Evolutionary conservation across 2,329 filamentous ascomycete species (phyloP).

Genomic region (Pseudocercospora eumusae): DNA sequence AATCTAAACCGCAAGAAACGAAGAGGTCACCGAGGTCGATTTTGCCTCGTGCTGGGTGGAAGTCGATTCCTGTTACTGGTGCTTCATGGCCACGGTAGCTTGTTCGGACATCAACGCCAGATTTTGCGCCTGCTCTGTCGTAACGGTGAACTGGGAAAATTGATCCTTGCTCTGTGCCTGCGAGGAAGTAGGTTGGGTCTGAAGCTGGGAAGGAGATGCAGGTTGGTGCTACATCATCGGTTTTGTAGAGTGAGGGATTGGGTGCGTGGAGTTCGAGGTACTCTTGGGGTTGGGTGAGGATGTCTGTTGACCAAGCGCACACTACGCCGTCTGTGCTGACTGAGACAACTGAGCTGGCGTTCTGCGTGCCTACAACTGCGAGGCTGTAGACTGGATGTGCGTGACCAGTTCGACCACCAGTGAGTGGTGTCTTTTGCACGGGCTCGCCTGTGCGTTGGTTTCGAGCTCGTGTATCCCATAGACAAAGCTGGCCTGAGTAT

Average conservation of each 20-base stretch:
- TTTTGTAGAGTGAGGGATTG: constrained; percentile 67
- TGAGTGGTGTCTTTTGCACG: constrained; percentile 93
- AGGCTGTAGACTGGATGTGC: constrained; percentile 96
- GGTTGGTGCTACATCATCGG: constrained; percentile 91
- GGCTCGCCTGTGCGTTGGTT: constrained; percentile 63
- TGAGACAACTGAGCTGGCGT: constrained; percentile 97
- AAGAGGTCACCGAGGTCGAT: constrained; percentile 94
- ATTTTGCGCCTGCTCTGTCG: constrained; percentile 94
- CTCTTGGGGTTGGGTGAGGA: constrained; percentile 95
- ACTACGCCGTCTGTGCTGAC: constrained; percentile 95
- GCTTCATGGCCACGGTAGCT: constrained; percentile 88
- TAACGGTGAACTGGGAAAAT: constrained; percentile 97
- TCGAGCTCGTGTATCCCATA: constrained; percentile 94
- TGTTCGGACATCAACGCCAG: constrained; percentile 85
- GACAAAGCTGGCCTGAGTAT: constrained; percentile 91
- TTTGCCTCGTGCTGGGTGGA: constrained; percentile 88
- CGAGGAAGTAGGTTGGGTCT: constrained; percentile 95
- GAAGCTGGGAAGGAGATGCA: constrained; percentile 93
- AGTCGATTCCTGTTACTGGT: constrained; percentile 93
- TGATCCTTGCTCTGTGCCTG: constrained; percentile 92
- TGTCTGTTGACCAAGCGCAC: constrained; percentile 96
- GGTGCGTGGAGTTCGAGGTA: constrained; percentile 85
- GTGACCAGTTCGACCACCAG: constrained; percentile 75
- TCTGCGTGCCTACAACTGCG: constrained; percentile 94
- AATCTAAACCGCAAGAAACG: constrained; percentile 88